Percentiles rank a stretch among this genome's conserved stretches.
Evolutionary conservation across 768 basidiomycete species (phyloP).

Genomic region (Pulveroboletus sp.): DNA sequence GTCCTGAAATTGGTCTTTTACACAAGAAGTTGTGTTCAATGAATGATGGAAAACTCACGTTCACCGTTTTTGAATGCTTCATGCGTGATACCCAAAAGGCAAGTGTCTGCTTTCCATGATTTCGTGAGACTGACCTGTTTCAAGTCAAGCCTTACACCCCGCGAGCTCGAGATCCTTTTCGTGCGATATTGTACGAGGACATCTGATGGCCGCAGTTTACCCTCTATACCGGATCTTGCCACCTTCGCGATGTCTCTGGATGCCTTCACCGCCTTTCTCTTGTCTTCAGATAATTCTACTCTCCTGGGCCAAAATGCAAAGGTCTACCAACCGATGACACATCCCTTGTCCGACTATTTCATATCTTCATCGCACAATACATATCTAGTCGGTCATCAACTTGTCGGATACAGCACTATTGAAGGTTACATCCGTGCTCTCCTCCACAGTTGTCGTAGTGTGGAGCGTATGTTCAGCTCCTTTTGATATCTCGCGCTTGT

Average conservation of each 20-base stretch:
- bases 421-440: slow-evolving; percentile 93
- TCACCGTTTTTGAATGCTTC: slow-evolving; percentile 45
- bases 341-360: slow-evolving; percentile 82
- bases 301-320: slow-evolving; percentile 49
- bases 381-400: slow-evolving; percentile 82
- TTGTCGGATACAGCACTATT: slow-evolving; percentile 83
- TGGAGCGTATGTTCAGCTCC: slow-evolving; percentile 66
- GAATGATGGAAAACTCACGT: slow-evolving; percentile 33
- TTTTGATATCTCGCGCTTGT: not conserved
- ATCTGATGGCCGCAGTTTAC: not conserved
- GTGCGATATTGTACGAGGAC: slow-evolving; percentile 30
- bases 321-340: slow-evolving; percentile 81
- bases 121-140: slow-evolving; percentile 11
- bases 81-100: slow-evolving; percentile 53
- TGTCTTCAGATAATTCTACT: slow-evolving; percentile 72
- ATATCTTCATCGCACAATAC: slow-evolving; percentile 92
- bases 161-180: slow-evolving; percentile 36
- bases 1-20: slow-evolving; percentile 74
- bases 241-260: slow-evolving; percentile 44
- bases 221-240: slow-evolving; percentile 2
- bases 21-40: slow-evolving; percentile 42
- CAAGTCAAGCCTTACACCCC: slow-evolving; percentile 35
- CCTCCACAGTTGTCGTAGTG: slow-evolving; percentile 86
- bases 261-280: slow-evolving; percentile 73
- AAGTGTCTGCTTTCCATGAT: slow-evolving; percentile 3